Evolutionary conservation across 495 filamentous ascomycete genomes (phyloP), one percentile per base, ranked within the genome.

Genomic region (Penicillium salamii): DNA sequence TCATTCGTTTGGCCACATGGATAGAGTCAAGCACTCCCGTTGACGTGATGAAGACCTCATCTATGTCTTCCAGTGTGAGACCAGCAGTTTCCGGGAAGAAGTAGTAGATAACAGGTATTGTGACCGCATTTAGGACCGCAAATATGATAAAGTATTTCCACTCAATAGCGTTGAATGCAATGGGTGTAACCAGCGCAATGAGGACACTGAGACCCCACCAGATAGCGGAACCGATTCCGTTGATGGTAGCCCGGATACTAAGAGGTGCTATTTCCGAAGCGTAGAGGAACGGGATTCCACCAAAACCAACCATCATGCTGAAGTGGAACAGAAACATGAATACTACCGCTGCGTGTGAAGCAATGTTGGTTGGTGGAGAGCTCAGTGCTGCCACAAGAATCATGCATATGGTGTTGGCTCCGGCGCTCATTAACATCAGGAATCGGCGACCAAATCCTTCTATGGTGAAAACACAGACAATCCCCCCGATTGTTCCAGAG

Each of bases 21-120:
- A 45, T 31, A 0, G 42, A 12, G 4, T 45, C 42, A 5, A 29
- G 14, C 7, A 36, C 24, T 2, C 33, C 21, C 9, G 44, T 34
- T 1, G 57, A 57, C n/a, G 47, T 32, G 8, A 56, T 44, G 11
- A 61, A 74, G 63, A 83, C 80, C 57, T 77, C 74, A 50, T 84
- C 79, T 20, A 83, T 76, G 43, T 78, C 72, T 47, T 82, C 80
- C 17, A 82, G 51, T 1, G 67, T 72, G 8, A 76, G 68, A 6
- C 74, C 76, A 42, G 75, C 72, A 23, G 76, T 75, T 55, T 83
- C 79, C 0, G 80, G 81, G 24, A 80, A 57, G 64, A 69, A 78
- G 49, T 78, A 70, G 35, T 50, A 54, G 11, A 58, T 23, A 63
- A 77, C 14, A 21, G 44, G 46, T 38, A 55, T 42, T 36, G 56